These are phyloP conservation scores for Aspergillus tamarii DNA, from an alignment of 2,329 filamentous ascomycete genomes.

Conservation along the genomic window DNA sequence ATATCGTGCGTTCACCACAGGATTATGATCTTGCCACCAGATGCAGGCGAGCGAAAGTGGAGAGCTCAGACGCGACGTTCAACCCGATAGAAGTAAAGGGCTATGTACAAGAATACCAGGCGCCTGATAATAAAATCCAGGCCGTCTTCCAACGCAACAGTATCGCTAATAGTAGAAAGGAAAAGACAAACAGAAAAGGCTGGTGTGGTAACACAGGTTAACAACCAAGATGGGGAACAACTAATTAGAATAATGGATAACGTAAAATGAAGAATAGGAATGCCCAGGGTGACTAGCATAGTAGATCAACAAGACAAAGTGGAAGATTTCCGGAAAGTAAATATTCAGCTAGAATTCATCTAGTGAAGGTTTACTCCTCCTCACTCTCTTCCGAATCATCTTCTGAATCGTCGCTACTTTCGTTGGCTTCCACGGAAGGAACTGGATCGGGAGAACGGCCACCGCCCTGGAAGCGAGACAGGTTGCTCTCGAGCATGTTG, in stretches of 20 bases:
- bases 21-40: background rate
- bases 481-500: constrained; percentile 50
- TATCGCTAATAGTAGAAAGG: constrained; percentile 13
- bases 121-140: constrained; percentile 13
- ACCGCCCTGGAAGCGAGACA: constrained; percentile 50
- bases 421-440: constrained; percentile 47
- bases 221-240: constrained; percentile 3
- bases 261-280: constrained; percentile 11
- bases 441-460: constrained; percentile 47
- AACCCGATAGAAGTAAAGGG: constrained; percentile 15
- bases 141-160: constrained; percentile 15
- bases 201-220: background rate
- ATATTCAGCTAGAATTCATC: background rate
- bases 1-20: constrained; percentile 1
- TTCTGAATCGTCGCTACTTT: constrained; percentile 51
- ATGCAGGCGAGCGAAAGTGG: constrained; percentile 5
- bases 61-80: constrained; percentile 11
- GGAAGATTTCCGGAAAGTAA: constrained; percentile 3
- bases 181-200: background rate
- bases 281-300: background rate
- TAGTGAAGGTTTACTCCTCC: constrained; percentile 45
- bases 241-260: constrained; percentile 3
- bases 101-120: constrained; percentile 28
- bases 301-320: constrained; percentile 1
- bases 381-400: constrained; percentile 55